Conservation (phyloP, 345 rosid genomes). For the Pistacia integerrima region DNA sequence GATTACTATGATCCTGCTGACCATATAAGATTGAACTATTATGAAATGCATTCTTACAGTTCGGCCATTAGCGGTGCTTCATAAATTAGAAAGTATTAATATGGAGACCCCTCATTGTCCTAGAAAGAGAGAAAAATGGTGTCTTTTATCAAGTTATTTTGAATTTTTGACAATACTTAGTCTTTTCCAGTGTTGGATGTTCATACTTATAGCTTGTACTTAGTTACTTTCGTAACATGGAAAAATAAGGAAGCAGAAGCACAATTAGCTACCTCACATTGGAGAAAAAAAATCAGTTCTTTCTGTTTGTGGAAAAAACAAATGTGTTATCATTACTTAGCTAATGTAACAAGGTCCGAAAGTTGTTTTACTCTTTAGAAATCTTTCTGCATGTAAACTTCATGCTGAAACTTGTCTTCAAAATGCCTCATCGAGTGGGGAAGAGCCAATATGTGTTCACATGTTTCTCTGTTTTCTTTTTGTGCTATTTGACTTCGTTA, state of each 20-base stretch:
- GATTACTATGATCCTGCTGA: too few species aligned
- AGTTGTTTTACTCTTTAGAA: background rate
- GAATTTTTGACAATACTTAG: background rate
- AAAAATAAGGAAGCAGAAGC: conserved; percentile 4
- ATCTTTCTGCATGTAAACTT: background rate
- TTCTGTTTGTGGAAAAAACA: too few species aligned
- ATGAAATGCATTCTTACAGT: background rate
- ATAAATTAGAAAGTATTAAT: background rate
- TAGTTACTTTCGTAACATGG: background rate
- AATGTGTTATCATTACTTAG: too few species aligned
- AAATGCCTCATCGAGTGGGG: background rate
- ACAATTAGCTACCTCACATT: background rate
- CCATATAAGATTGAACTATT: background rate
- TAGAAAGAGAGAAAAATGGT: background rate
- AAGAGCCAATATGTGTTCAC: background rate
- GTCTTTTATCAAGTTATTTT: background rate
- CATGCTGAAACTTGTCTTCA: conserved; percentile 4
- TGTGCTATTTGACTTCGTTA: background rate
- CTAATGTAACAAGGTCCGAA: background rate
- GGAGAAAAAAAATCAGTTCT: too few species aligned
- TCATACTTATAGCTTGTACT: background rate
- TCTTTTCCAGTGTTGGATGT: background rate
- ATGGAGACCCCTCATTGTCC: background rate
- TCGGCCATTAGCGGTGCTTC: background rate
- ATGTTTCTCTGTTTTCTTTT: background rate